Evolutionary conservation across 345 rosid species (phyloP).

Genomic region (Atalantia buxifolia): DNA sequence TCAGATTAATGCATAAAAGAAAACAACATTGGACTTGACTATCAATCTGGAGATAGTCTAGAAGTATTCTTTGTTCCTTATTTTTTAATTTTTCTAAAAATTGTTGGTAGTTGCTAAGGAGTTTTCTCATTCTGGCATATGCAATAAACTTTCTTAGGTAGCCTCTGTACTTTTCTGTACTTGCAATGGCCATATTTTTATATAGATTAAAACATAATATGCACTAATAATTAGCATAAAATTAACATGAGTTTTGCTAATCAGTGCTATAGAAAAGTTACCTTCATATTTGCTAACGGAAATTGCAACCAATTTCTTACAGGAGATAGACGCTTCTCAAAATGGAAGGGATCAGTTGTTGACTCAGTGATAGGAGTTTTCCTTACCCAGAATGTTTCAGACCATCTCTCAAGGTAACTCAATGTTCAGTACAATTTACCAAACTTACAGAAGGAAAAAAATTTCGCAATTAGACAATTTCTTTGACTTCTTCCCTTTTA

Average conservation of each 20-base stretch:
- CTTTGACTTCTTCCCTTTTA: slow-evolving; percentile 14
- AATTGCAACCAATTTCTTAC: slow-evolving; percentile 21
- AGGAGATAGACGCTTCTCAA: slow-evolving; percentile 97
- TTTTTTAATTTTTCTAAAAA: background rate
- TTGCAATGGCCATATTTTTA: background rate
- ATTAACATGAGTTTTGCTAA: background rate
- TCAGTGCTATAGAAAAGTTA: background rate
- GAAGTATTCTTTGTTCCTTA: background rate
- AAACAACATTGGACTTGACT: background rate
- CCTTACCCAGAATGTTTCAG: slow-evolving; percentile 94
- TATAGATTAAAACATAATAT: background rate
- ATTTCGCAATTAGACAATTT: slow-evolving; percentile 10
- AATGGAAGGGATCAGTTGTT: slow-evolving; percentile 98
- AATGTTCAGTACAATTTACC: slow-evolving; percentile 1
- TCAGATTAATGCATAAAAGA: background rate
- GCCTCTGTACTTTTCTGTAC: background rate
- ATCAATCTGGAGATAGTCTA: too few relatives aligned
- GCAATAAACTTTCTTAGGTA: background rate
- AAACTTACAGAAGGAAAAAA: slow-evolving; percentile 7
- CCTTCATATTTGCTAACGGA: background rate
- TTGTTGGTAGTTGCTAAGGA: background rate
- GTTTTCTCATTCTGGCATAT: background rate
- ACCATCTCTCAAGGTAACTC: slow-evolving; percentile 89
- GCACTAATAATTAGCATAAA: background rate
- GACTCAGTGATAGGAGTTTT: slow-evolving; percentile 97